Evolutionary conservation across 495 filamentous ascomycete species (phyloP), one percentile per base, ranked within the genome.

Genomic region (Physcia stellaris): DNA sequence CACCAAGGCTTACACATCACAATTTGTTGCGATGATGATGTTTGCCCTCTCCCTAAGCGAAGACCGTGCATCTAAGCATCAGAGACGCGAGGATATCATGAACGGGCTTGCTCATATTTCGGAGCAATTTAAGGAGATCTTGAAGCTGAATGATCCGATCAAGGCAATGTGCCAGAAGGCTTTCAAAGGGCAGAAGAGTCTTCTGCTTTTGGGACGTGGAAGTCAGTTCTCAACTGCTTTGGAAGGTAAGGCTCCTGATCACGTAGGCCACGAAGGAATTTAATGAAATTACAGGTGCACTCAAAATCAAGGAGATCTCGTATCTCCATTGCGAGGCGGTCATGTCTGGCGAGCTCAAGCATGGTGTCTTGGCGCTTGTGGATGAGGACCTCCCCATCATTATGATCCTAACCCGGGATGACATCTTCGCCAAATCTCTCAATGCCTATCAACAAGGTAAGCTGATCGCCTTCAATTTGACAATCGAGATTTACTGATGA

Each of bases 221-320:
- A 83, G 85, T 52, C 90, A 98, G 60, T 94, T 86, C 62, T 87
- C 90, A 35, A 98, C 90, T 49, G 90, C 90, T 15, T 78, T 98
- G 29, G 90, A 98, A 67, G 90, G 90, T 74, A 46, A 56, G 66
- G 42, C 30, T n/a, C n/a, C n/a, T n/a, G n/a, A n/a, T n/a, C n/a
- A n/a, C n/a, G n/a, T n/a, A n/a, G n/a, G n/a, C n/a, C n/a, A n/a
- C n/a, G n/a, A n/a, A n/a, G n/a, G n/a, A n/a, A n/a, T 11, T 19
- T n/a, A 49, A 42, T 52, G 43, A 55, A 34, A 55, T 16, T 33
- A 35, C 38, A 77, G 73, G 74, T 57, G 90, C 90, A 33, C 70
- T 98, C 24, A 98, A 98, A 69, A 98, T 98, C 57, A 98, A 98
- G 73, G 90, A 98, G 65, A 98, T 98, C 48, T 96, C 90, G 32